These are phyloP conservation scores for Schizochytrium sp. DNA, from an alignment of 108 stramenopile genomes.

Conservation along the genomic window DNA sequence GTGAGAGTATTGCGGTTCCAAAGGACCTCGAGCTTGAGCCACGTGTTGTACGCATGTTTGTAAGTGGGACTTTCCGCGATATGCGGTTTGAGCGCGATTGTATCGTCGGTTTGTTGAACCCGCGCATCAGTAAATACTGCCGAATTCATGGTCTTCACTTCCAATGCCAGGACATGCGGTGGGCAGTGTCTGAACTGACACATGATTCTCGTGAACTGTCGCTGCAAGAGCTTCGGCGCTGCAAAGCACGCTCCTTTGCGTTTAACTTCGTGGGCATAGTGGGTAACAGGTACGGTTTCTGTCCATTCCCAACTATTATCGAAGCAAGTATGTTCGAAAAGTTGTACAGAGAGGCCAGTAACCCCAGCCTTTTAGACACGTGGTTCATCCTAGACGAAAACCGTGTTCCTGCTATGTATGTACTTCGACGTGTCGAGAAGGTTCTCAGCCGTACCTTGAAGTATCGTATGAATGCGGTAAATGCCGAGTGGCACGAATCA, in stretches of 20 bases:
- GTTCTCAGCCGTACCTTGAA: not conserved
- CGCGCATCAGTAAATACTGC: slow-evolving; percentile 4
- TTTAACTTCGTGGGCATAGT: slow-evolving; percentile 31
- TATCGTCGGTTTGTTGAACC: slow-evolving; percentile 14
- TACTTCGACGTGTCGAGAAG: not conserved
- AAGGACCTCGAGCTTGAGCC: slow-evolving; percentile 41
- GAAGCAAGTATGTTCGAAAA: slow-evolving; percentile 14
- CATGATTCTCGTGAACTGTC: slow-evolving; percentile 4
- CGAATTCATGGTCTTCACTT: slow-evolving; percentile 21
- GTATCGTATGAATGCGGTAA: not conserved
- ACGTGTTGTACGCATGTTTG: not conserved
- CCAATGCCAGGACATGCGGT: slow-evolving; percentile 34
- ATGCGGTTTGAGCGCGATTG: slow-evolving; percentile 33
- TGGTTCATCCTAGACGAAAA: slow-evolving; percentile 54
- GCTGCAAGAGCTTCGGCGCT: not conserved
- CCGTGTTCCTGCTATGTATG: not conserved
- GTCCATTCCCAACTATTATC: slow-evolving; percentile 19
- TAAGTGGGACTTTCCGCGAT: slow-evolving; percentile 39
- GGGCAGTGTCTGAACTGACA: slow-evolving; percentile 26
- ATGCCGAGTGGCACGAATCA: slow-evolving; percentile 5
- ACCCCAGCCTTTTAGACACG: slow-evolving; percentile 1
- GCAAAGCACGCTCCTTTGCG: slow-evolving; percentile 12
- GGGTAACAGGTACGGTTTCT: slow-evolving; percentile 44
- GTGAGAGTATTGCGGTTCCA: not conserved
- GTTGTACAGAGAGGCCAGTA: not conserved